A percentile compares a stretch with the other conserved stretches of the same genome.
Conservation (phyloP, 2,329 filamentous ascomycete species). For the Cytospora piceae region DNA sequence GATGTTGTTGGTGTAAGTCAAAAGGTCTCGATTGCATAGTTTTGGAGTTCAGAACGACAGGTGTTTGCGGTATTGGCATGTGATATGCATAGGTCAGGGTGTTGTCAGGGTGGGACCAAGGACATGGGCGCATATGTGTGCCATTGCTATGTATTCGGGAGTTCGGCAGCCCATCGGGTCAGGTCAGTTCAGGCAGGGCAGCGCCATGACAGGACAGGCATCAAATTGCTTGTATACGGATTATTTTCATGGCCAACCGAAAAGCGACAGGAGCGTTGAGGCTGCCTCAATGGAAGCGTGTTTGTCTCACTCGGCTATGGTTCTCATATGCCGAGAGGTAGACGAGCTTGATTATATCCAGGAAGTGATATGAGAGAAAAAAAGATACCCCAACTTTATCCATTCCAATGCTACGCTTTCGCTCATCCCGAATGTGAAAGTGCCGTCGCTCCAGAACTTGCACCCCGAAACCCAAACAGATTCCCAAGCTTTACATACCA, state of each 20-base stretch:
- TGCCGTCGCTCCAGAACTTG: slow-evolving; percentile 1
- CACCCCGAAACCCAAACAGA: neutral
- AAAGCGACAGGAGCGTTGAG: slow-evolving; percentile 20
- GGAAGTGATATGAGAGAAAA: neutral
- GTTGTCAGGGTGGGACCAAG: neutral
- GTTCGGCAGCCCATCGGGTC: slow-evolving; percentile 1
- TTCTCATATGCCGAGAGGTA: neutral
- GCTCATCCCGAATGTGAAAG: slow-evolving; percentile 1
- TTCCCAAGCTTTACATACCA: neutral
- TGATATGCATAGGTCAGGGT: neutral
- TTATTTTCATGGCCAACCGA: neutral
- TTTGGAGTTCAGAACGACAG: neutral
- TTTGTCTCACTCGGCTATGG: neutral
- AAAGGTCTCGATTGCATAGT: neutral
- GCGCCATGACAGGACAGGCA: slow-evolving; percentile 3
- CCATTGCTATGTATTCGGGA: neutral
- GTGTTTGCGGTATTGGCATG: neutral
- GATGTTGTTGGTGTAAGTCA: neutral
- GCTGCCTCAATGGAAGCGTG: slow-evolving; percentile 9
- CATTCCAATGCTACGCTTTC: slow-evolving; percentile 20
- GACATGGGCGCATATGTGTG: neutral
- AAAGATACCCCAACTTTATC: slow-evolving; percentile 12
- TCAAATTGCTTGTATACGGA: slow-evolving; percentile 7
- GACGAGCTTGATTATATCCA: neutral
- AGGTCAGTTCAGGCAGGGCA: slow-evolving; percentile 1